Evolutionary conservation across 2,329 filamentous ascomycete species (phyloP), one percentile per base, ranked within the genome.

Genomic region (Pyrenochaeta sp.): DNA sequence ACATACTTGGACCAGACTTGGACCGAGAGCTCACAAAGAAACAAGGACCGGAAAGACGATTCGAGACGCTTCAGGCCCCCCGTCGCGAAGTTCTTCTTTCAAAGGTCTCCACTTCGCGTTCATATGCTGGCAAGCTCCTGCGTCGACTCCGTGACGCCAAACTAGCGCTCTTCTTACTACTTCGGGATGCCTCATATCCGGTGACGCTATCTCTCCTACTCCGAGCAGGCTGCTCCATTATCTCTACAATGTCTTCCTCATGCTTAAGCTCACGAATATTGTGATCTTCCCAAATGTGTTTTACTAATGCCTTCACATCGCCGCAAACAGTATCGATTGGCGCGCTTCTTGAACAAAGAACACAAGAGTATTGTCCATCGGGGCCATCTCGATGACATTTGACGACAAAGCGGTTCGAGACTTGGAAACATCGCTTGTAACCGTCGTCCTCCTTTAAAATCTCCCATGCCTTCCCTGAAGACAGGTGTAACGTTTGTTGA

Each of bases 321-420:
- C 73, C 72, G 45, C 73, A 75, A 0, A 75, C 62, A 0, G 73
- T 72, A n/a, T 73, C 65, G 3, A 63, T 58, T 17, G 56, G 56
- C 0, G 45, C 54, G 29, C 62, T 55, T 33, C 57, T 56, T n/a
- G 67, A 66, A 46, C 73, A 75, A 1, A 75, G 57, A 7, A 75
- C 67, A 31, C 73, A 75, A 2, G 66, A 62, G 50, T 74, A 75
- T 18, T 71, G 72, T 10, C 66, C 70, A 41, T 75, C 70, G 2
- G 63, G 63, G 10, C 68, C 63, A 11, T 63, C 61, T 3, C 71
- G 67, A 45, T 75, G 72, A 32, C 72, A 73, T 37, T 75, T 75
- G 14, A 74, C 71, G 0, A 73, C 68, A 30, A 74, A 75, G n/a
- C 72, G 71, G 45, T 73, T 75, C 4, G 64, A 61, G 6, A 75